Conservation (phyloP, 2,329 filamentous ascomycete species). For the Beauveria brongniartii region DNA sequence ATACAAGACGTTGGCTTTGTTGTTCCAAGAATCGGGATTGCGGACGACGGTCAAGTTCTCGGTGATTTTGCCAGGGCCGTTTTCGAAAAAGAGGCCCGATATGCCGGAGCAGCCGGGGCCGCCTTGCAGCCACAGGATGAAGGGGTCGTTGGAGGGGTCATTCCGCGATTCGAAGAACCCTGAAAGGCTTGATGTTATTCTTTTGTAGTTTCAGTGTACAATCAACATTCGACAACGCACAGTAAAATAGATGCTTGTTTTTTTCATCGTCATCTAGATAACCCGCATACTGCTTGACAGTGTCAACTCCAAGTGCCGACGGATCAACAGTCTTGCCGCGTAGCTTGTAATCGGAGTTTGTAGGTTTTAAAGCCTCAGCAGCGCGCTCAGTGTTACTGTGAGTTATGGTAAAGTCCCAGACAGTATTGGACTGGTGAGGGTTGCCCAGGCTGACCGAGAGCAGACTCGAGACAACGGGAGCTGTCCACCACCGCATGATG, state of each 20-base stretch:
- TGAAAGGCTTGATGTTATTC: not conserved
- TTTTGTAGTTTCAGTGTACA: not conserved
- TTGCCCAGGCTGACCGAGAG: not conserved
- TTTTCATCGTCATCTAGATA: slow-evolving; percentile 95
- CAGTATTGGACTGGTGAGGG: not conserved
- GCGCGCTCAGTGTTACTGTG: not conserved
- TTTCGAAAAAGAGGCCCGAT: slow-evolving; percentile 94
- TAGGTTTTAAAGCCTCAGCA: too few species aligned
- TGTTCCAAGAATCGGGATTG: slow-evolving; percentile 90
- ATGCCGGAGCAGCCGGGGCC: slow-evolving; percentile 95
- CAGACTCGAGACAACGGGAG: not conserved
- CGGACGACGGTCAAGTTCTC: slow-evolving; percentile 73
- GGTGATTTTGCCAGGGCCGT: slow-evolving; percentile 83
- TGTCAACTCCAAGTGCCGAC: slow-evolving; percentile 73
- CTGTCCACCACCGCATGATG: not conserved
- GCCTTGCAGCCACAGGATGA: slow-evolving; percentile 91
- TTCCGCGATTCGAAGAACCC: slow-evolving; percentile 97
- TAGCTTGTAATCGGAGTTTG: not conserved
- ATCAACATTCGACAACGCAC: slow-evolving; percentile 23
- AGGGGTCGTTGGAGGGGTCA: slow-evolving; percentile 91
- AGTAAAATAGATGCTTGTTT: slow-evolving; percentile 98
- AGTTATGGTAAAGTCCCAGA: not conserved
- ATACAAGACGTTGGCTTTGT: slow-evolving; percentile 34
- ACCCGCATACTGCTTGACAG: slow-evolving; percentile 95
- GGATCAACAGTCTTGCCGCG: slow-evolving; percentile 53